Conservation (phyloP, 2,329 filamentous ascomycete species). For the Sporothrix protearum region DNA sequence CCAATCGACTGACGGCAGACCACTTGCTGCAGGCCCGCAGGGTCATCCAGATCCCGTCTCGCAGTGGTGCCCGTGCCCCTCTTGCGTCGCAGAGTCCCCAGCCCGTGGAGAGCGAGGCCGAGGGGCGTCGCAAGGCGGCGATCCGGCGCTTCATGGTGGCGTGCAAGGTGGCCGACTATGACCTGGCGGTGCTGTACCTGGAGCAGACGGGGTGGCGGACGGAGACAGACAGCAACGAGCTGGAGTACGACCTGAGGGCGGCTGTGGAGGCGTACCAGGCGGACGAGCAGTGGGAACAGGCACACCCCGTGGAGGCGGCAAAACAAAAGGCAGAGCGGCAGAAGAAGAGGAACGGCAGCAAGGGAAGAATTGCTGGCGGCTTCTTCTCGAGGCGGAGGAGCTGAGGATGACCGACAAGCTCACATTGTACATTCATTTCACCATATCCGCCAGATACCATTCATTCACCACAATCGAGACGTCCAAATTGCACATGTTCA, state of each 20-base stretch:
- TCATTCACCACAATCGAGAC: neutral
- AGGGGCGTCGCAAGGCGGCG: slow-evolving; percentile 65
- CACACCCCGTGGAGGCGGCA: slow-evolving; percentile 53
- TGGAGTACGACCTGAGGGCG: slow-evolving; percentile 60
- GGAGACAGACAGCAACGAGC: slow-evolving; percentile 41
- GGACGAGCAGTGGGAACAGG: slow-evolving; percentile 72
- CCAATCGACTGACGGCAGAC: slow-evolving; percentile 66
- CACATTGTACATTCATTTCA: neutral
- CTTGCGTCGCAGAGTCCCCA: too few relatives aligned
- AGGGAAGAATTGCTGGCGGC: neutral
- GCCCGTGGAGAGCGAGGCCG: slow-evolving; percentile 70
- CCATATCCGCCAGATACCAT: neutral
- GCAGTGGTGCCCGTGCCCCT: slow-evolving; percentile 36
- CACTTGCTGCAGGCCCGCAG: slow-evolving; percentile 66
- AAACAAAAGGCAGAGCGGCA: slow-evolving; percentile 26
- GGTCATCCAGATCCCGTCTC: slow-evolving; percentile 65
- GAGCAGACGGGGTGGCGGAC: slow-evolving; percentile 38
- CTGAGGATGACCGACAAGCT: neutral
- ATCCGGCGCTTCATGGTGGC: slow-evolving; percentile 74
- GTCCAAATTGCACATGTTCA: neutral
- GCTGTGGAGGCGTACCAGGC: slow-evolving; percentile 63
- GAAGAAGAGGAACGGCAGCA: slow-evolving; percentile 25
- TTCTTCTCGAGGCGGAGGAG: slow-evolving; percentile 10
- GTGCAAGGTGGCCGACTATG: slow-evolving; percentile 74
- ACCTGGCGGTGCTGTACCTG: slow-evolving; percentile 71